Evolutionary conservation across 768 basidiomycete species (phyloP), one percentile per base, ranked within the genome.

Genomic region (Boletus patriciae): DNA sequence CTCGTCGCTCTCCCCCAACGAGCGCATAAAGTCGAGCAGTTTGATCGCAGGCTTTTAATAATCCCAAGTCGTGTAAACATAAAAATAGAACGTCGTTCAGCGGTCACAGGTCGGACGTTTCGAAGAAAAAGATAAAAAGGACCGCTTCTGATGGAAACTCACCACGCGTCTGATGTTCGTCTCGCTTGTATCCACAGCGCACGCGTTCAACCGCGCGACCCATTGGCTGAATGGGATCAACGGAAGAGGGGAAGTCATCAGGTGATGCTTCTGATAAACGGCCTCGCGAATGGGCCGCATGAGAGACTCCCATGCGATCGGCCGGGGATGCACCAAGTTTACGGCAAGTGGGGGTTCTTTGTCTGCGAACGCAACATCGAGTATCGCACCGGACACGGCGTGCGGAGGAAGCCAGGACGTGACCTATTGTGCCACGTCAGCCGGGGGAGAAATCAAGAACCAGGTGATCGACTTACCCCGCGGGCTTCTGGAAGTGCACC

Each of bases 261-360:
- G 31, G 48, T 38, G 41, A 46, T 38, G 41, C 16, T 49, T 47
- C 33, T 42, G 62, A 42, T 58, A 51, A 13, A 68, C 34, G 0
- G 62, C 60, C 12, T 60, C 57, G 18, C 56, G 55, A 15, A 78
- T 51, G 5, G 62, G 57, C 6, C 43, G 55, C 57, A 78, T 72
- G 49, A 58, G 9, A 1, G 49, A 50, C 6, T 38, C 58, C 65
- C 70, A 71, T 27, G 46, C n/a, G 9, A 71, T 52, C 12, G 76
- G 74, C 3, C 63, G 67, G 0, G 72, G 72, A 52, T 74, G 74
- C 8, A 74, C 69, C 29, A 77, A 18, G 37, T 77, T 74, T 33
- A 71, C 46, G 5, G 56, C 65, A 8, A 66, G 31, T 1, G 66
- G 64, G 2, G 55, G 61, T 16, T 54, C 29, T 16, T 61, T 57